Conservation (phyloP, 2,329 filamentous ascomycete species). For the Apiospora pterosperma region DNA sequence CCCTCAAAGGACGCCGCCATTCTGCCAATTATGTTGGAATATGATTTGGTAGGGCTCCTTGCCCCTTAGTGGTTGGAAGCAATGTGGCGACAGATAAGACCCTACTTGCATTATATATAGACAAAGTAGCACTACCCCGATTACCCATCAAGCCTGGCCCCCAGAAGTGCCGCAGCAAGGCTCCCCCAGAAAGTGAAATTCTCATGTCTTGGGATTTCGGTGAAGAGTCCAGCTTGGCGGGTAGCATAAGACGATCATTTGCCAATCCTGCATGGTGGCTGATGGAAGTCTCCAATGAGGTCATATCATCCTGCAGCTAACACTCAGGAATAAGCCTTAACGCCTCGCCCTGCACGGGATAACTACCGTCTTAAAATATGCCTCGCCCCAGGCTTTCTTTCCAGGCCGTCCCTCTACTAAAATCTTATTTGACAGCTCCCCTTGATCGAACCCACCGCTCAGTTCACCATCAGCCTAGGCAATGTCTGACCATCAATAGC, state of each 20-base stretch:
- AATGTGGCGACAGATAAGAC: not conserved
- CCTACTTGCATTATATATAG: not conserved
- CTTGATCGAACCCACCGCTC: not conserved
- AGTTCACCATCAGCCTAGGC: not conserved
- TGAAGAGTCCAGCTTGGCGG: not conserved
- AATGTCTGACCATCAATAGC: not conserved
- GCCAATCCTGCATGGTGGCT: not conserved
- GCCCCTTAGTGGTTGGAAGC: not conserved
- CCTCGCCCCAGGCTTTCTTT: not conserved
- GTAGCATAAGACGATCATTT: not conserved
- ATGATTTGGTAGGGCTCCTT: not conserved
- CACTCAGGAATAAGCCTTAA: not conserved
- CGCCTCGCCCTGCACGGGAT: not conserved
- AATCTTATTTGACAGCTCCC: not conserved
- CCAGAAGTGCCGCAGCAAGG: not conserved
- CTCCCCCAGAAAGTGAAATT: not conserved
- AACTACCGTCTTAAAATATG: not conserved
- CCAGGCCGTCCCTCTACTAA: not conserved
- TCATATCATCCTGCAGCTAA: not conserved
- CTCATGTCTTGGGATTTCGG: not conserved
- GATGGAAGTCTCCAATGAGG: not conserved
- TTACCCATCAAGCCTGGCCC: not conserved
- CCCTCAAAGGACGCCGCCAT: not conserved
- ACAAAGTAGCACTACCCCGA: not conserved
- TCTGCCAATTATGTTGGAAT: not conserved